A percentile compares a stretch with the other conserved stretches of the same genome.
Conservation (phyloP, 2,329 filamentous ascomycete species). For the Diplodia mutila region DNA sequence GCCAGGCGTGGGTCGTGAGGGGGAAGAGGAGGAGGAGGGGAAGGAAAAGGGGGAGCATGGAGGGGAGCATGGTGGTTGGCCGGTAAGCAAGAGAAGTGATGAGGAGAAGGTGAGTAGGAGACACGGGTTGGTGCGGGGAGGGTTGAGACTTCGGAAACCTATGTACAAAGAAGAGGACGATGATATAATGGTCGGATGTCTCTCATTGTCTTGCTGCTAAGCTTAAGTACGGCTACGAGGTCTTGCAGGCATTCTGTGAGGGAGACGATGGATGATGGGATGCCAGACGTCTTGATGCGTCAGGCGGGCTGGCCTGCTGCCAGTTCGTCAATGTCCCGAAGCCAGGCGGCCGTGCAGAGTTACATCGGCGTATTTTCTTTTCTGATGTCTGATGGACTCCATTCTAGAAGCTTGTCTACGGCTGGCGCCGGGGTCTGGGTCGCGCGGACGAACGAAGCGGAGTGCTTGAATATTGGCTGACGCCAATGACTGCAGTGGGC, state of each 20-base stretch:
- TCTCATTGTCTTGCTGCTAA: background rate
- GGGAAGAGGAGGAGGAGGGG: background rate
- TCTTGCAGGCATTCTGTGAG: background rate
- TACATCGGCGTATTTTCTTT: background rate
- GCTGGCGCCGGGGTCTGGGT: background rate
- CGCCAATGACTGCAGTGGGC: background rate
- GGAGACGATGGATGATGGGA: background rate
- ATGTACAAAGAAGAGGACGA: background rate
- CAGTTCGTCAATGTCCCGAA: background rate
- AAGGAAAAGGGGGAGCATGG: background rate
- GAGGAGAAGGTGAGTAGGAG: no score
- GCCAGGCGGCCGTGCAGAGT: background rate
- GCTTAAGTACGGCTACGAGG: background rate
- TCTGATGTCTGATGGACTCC: background rate
- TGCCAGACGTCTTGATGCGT: background rate
- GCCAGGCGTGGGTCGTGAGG: constrained; percentile 10
- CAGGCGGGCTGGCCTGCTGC: background rate
- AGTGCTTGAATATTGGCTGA: constrained; percentile 3
- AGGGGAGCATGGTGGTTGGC: background rate
- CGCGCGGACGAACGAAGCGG: background rate
- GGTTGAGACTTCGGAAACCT: background rate
- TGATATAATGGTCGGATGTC: background rate
- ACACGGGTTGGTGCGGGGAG: background rate
- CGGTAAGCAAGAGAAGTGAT: background rate
- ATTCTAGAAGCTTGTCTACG: background rate